Percentiles rank a stretch among this genome's conserved stretches.
Evolutionary conservation across 306 rosid genomes (phyloP).

Genomic region (Quillaja saponaria): DNA sequence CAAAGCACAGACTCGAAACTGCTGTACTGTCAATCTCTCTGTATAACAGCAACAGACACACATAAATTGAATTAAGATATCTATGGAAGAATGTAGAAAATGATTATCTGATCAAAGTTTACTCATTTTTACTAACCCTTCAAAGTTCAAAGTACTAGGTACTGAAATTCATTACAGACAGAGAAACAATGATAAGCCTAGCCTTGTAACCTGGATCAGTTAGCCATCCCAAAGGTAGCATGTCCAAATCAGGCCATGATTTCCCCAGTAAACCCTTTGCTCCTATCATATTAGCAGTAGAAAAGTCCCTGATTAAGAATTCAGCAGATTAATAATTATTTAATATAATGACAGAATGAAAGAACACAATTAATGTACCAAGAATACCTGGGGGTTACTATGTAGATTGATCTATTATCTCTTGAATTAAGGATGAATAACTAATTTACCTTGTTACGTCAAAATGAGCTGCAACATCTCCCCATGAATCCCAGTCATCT

Average conservation of each 20-base stretch:
- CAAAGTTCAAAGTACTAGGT: constrained; percentile 11
- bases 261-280: constrained; percentile 69
- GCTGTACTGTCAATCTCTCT: neutral
- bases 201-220: constrained; percentile 64
- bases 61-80: neutral
- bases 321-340: constrained; percentile 16
- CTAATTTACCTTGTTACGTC: constrained; percentile 66
- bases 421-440: constrained; percentile 12
- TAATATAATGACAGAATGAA: constrained; percentile 2
- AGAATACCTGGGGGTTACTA: constrained; percentile 13
- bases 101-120: constrained; percentile 10
- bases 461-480: constrained; percentile 68
- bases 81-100: neutral
- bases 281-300: constrained; percentile 77
- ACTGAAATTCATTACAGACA: constrained; percentile 16
- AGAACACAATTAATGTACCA: constrained; percentile 27
- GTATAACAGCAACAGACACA: neutral
- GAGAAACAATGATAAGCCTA: constrained; percentile 8
- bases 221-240: constrained; percentile 97
- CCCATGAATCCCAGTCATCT: constrained; percentile 95
- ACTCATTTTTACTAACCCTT: constrained; percentile 7
- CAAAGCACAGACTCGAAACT: neutral
- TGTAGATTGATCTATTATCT: constrained; percentile 20
- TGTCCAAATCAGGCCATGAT: constrained; percentile 99
- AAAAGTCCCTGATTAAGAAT: constrained; percentile 61